Base-by-base conservation (phyloP, 768 basidiomycete genomes). In the Tephrocybe sp. region DNA sequence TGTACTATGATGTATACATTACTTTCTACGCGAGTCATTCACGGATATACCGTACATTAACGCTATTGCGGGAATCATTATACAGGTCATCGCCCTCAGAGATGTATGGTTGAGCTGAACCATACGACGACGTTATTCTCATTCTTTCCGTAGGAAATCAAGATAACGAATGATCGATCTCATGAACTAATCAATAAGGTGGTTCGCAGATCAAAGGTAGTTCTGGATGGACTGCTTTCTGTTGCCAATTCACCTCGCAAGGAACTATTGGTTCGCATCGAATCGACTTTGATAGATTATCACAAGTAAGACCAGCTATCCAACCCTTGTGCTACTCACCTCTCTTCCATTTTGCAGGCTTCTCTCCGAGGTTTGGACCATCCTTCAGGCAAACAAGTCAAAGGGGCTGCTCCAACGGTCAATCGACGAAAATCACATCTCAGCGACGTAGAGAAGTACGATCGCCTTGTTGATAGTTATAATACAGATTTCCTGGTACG, bases 401-500 rank as follows among this genome's bases (percentile, higher is more conserved):
- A n/a, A n/a, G n/a, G n/a, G n/a, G n/a, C n/a, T n/a, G n/a, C n/a
- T n/a, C 12, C 28, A 30, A 6, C 28, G n/a, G n/a, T 18, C 8
- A n/a, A 4, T 3, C 33, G 8, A 46, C 9, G 9, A 34, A 21
- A 30, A 20, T 34, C 45, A 34, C 18, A 30, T 21, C n/a, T 46
- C 4, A 11, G 14, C 9, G 45, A 46, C 8, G 15, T 46, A 21
- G 18, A 34, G 7, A 46, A 21, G 32, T 21, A 34, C 21, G n/a
- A 46, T 34, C 45, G 30, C n/a, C 18, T 28, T 15, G 33, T 46
- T 3, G 32, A 46, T 34, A n/a, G 33, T 24, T 46, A 32, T 30
- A 46, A 46, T 34, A 46, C 32, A 21, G 18, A 46, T 14, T 34
- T 46, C 14, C 17, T 34, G 18, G 45, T 46, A 46, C 33, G 45